Percentiles rank a stretch among this genome's conserved stretches.
phyloP scores from a whole-genome alignment of 2,329 filamentous ascomycete genomes.

The Beauveria bassiana region DNA sequence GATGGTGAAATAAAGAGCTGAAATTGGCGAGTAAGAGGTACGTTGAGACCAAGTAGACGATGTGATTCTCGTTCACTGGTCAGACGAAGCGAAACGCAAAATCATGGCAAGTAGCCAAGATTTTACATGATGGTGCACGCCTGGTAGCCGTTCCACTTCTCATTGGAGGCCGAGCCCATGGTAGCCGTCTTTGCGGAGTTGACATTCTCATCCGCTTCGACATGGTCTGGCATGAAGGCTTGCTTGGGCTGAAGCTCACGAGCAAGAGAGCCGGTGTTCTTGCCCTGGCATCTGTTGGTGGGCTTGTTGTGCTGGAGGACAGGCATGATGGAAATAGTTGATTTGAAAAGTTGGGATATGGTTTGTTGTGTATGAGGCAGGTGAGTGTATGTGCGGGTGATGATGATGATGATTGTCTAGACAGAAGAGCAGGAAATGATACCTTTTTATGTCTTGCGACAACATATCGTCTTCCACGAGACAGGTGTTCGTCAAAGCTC shows the following conservation, averaged over 20 bases:
- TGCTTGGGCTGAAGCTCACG: background rate
- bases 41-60: background rate
- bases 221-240: background rate
- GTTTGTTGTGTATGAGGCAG: background rate
- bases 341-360: background rate
- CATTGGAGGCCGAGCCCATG: background rate
- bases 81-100: background rate
- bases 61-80: background rate
- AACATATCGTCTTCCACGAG: background rate
- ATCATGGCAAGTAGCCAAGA: background rate
- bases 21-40: background rate
- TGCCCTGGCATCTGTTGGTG: background rate
- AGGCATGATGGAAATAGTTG: background rate
- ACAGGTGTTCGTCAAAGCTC: slow-evolving; percentile 17
- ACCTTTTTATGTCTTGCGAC: background rate
- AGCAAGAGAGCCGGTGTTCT: background rate
- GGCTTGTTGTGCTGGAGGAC: background rate
- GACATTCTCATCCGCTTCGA: background rate
- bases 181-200: background rate
- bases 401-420: background rate
- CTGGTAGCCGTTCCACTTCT: slow-evolving; percentile 6
- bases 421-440: background rate
- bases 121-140: background rate
- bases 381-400: background rate
- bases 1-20: background rate